Conservation (phyloP, 2,329 filamentous ascomycete genomes). For the Erysiphe pulchra region DNA sequence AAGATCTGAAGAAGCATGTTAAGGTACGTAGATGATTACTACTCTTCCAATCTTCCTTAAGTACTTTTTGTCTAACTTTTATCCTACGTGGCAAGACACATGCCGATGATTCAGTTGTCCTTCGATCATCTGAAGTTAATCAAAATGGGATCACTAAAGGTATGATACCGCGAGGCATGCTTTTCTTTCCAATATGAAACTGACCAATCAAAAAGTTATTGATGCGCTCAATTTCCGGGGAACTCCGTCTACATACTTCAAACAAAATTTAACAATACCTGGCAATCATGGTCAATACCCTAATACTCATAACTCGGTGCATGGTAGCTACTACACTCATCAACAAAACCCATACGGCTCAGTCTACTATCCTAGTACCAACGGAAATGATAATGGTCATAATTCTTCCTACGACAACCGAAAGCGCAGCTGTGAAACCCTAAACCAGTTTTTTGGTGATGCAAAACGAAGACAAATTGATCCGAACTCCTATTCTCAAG, state of each 20-base stretch:
- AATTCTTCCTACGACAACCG: constrained; percentile 39
- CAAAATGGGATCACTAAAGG: constrained; percentile 17
- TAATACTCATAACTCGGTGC: constrained; percentile 28
- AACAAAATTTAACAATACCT: constrained; percentile 35
- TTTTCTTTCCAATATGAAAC: constrained; percentile 4
- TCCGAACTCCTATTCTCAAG: constrained; percentile 67
- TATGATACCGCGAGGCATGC: constrained; percentile 10
- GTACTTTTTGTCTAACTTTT: too few relatives aligned
- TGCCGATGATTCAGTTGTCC: constrained; percentile 70
- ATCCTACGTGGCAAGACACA: constrained; percentile 33
- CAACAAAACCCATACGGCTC: constrained; percentile 35
- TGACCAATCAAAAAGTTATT: constrained; percentile 7
- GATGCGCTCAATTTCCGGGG: constrained; percentile 13
- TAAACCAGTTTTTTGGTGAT: constrained; percentile 86
- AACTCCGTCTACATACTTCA: constrained; percentile 19
- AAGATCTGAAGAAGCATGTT: constrained; percentile 98
- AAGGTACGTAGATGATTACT: constrained; percentile 26
- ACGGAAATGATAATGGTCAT: constrained; percentile 40
- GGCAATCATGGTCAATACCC: constrained; percentile 20
- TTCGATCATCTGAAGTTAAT: constrained; percentile 20
- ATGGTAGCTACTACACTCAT: constrained; percentile 25
- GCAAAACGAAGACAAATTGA: constrained; percentile 82
- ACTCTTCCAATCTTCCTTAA: background rate
- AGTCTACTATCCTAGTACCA: constrained; percentile 52
- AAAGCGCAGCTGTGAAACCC: constrained; percentile 64